Evolutionary conservation across 495 filamentous ascomycete genomes (phyloP), one percentile per base, ranked within the genome.

Genomic region (Penicillium roqueforti): DNA sequence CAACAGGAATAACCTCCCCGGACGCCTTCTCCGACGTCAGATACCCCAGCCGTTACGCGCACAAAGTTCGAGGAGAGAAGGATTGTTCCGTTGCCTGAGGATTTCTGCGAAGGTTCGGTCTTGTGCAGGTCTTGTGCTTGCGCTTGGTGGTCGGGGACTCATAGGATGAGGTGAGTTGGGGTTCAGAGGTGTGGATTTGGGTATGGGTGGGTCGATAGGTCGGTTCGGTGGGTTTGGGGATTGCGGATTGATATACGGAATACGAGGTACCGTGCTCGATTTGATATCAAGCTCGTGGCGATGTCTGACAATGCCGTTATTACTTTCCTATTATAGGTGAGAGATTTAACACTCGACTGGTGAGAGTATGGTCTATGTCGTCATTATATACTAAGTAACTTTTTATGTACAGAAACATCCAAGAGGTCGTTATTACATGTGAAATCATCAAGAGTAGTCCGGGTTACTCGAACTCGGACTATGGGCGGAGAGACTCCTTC

Each of bases 21-120:
- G 80, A 59, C 51, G 72, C 69, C 50, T 73, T 71, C 62, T 81
- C 78, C 46, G 73, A 73, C 10, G 76, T 77, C 26, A 77, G 72
- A 58, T 81, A 81, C 25, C 81, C 69, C 53, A 82, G 61, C 6
- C 78, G 66, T 9, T 82, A 56, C 80, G 74, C 51, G 78, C 77
- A 78, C 80, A 82, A 76, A 79, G 49, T 73, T 70, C 19, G 78
- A 78, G 32, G 65, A 66, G 48, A 77, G 58, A 11, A 80, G 54
- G 6, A 77, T 66, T 1, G 75, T 78, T 57, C 69, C 60, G 51
- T 80, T 78, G 57, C 80, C 76, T 5, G 78, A 82, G 66, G 28
- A 73, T 68, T 7, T 75, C 76, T 1, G 73, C 72, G 55, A 80
- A 82, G 4, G 79, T 78, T 23, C 75, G 63, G 56, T 79, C 29